phyloP scores from a whole-genome alignment of 768 basidiomycete species.

The Lactarius sp. region DNA sequence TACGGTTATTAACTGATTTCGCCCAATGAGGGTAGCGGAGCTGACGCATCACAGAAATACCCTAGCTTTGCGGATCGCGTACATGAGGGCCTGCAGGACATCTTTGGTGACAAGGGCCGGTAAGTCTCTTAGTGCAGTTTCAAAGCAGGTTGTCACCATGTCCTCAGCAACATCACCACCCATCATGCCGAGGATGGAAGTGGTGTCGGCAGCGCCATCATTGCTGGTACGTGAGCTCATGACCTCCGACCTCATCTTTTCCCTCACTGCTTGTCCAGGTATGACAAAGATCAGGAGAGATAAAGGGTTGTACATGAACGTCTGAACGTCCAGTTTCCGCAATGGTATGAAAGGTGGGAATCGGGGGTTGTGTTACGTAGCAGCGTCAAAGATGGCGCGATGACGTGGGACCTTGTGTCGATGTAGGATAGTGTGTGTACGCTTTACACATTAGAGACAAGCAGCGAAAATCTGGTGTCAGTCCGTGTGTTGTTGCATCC shows the following conservation, averaged over 20 bases:
- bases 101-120: constrained; percentile 96
- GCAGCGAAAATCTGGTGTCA: not conserved
- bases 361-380: not conserved
- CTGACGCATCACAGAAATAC: constrained; percentile 70
- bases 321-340: constrained; percentile 34
- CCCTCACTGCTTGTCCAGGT: constrained; percentile 40
- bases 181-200: constrained; percentile 88
- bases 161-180: constrained; percentile 61
- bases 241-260: not conserved
- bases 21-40: not conserved
- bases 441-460: not conserved
- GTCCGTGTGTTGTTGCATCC: not conserved
- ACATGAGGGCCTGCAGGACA: constrained; percentile 87
- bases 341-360: not conserved
- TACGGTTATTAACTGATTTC: constrained; percentile 36
- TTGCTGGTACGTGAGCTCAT: constrained; percentile 57
- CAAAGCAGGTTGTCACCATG: not conserved
- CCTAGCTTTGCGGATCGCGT: constrained; percentile 91
- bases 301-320: constrained; percentile 49
- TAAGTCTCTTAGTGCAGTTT: constrained; percentile 36
- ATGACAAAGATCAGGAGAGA: constrained; percentile 86
- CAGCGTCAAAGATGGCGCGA: too few relatives aligned
- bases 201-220: constrained; percentile 95
- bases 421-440: not conserved
- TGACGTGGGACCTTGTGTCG: not conserved